Evolutionary conservation across 805 yeast species (phyloP).

Genomic region (Monosporozyma yasuniensis): DNA sequence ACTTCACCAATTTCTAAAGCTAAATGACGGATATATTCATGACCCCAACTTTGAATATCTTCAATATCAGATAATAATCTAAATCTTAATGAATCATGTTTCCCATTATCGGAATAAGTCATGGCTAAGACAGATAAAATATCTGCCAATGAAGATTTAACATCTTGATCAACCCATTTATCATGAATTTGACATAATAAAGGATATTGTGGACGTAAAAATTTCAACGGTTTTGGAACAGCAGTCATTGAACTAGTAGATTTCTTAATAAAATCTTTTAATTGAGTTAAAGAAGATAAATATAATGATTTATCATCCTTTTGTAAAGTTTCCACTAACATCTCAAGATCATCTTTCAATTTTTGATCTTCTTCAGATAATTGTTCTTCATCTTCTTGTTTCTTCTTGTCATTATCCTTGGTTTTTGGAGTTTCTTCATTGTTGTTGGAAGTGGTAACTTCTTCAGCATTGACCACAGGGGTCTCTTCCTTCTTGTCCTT

Average conservation of each 20-base stretch:
- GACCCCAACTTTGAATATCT: conserved; percentile 86
- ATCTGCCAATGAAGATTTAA: conserved; percentile 65
- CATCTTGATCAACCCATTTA: conserved; percentile 44
- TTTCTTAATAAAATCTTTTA: conserved; percentile 74
- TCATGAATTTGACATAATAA: conserved; percentile 56
- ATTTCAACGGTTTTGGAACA: conserved; percentile 96
- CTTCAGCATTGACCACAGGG: background rate
- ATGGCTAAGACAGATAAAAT: conserved; percentile 87
- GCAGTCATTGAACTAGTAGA: conserved; percentile 99
- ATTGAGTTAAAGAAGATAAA: conserved; percentile 50
- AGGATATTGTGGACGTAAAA: conserved; percentile 79
- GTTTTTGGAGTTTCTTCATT: background rate
- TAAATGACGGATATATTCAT: conserved; percentile 92
- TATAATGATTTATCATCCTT: conserved; percentile 36
- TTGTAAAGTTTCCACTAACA: conserved; percentile 70
- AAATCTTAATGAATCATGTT: conserved; percentile 70
- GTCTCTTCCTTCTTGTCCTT: conserved; percentile 20
- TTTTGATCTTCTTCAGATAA: conserved; percentile 88
- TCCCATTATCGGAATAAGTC: conserved; percentile 81
- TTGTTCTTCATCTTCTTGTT: conserved; percentile 57
- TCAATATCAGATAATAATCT: conserved; percentile 54
- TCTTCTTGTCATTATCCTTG: conserved; percentile 10
- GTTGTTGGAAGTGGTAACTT: background rate
- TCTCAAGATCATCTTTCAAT: conserved; percentile 76
- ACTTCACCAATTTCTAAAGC: conserved; percentile 92